Conservation (phyloP, 1,139 yeast genomes). For the Geotrichum fermentans region DNA sequence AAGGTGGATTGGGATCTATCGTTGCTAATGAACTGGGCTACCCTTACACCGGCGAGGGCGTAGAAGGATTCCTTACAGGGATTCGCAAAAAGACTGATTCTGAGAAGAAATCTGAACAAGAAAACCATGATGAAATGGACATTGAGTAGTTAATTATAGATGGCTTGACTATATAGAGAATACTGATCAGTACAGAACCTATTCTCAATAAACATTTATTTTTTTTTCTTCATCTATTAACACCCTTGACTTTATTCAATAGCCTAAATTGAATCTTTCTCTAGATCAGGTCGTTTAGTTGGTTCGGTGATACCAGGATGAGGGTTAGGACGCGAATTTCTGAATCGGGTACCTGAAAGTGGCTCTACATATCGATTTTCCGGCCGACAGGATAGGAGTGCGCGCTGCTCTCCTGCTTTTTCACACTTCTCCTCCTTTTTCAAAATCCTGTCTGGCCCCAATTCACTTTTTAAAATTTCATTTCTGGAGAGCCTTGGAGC, state of each 20-base stretch:
- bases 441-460: too few relatives aligned
- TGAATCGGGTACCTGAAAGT: conserved; percentile 6
- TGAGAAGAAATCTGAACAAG: conserved; percentile 17
- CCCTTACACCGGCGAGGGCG: conserved; percentile 56
- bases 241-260: not conserved
- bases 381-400: not conserved
- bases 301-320: too few relatives aligned
- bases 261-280: too few relatives aligned
- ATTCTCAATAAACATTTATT: not conserved
- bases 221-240: not conserved
- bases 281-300: too few relatives aligned
- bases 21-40: conserved; percentile 50
- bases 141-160: not conserved
- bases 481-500: too few relatives aligned
- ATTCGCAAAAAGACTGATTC: conserved; percentile 32
- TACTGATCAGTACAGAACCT: not conserved
- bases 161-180: not conserved
- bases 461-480: too few relatives aligned
- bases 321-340: conserved; percentile 4
- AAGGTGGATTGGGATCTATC: conserved; percentile 51
- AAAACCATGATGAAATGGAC: conserved; percentile 1
- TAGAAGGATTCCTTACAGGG: conserved; percentile 50
- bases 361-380: conserved; percentile 3
- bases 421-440: not conserved
- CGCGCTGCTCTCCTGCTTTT: not conserved